phyloP scores from a whole-genome alignment of 208 protist species.

The Trypanosoma cruzi region DNA sequence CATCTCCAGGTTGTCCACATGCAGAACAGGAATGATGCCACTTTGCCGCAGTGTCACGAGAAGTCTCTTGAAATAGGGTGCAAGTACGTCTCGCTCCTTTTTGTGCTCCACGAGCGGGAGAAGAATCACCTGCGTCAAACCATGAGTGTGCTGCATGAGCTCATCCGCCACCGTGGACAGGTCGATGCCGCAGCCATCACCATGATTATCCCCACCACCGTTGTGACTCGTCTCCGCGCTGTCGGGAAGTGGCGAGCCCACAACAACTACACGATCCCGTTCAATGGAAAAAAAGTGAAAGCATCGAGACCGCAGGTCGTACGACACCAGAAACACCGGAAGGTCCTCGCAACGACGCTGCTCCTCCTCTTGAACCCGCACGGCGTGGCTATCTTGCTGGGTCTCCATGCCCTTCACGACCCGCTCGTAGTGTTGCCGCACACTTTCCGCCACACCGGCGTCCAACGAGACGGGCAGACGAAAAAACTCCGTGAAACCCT shows the following conservation, averaged over 20 bases:
- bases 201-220: too few relatives aligned
- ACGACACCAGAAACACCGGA: conserved; percentile 49
- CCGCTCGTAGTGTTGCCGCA: conserved; percentile 36
- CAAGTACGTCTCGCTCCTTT: conserved; percentile 40
- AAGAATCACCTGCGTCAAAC: conserved; percentile 44
- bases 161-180: conserved; percentile 58
- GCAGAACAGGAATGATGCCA: conserved; percentile 57
- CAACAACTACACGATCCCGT: conserved; percentile 37
- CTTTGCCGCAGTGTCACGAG: conserved; percentile 31
- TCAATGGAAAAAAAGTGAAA: conserved; percentile 57
- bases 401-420: conserved; percentile 23
- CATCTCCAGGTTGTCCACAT: conserved; percentile 71
- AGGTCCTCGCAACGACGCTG: conserved; percentile 20
- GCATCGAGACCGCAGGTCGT: conserved; percentile 25
- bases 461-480: conserved; percentile 27
- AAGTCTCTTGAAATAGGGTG: conserved; percentile 36
- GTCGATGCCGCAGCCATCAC: not conserved
- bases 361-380: conserved; percentile 30
- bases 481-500: conserved; percentile 56
- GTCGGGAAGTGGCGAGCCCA: conserved; percentile 11
- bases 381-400: conserved; percentile 25
- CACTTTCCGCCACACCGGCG: conserved; percentile 18
- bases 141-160: conserved; percentile 53
- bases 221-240: not conserved
- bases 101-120: conserved; percentile 57